These are phyloP conservation scores for Microsporum canis DNA, from an alignment of 2,329 filamentous ascomycete species.

Conservation along the genomic window DNA sequence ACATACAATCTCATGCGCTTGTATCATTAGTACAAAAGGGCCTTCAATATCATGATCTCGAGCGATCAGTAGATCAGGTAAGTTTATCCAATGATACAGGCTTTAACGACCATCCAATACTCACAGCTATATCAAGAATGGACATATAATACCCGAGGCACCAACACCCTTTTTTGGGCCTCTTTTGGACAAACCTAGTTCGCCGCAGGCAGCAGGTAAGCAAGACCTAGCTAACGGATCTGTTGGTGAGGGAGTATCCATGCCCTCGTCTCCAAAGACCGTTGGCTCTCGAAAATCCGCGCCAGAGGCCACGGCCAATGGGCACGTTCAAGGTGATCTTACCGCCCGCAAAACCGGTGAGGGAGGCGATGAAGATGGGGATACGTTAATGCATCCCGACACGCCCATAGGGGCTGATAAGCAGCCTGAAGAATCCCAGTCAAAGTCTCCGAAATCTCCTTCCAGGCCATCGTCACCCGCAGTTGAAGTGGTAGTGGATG, in stretches of 20 bases:
- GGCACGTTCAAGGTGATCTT: conserved; percentile 24
- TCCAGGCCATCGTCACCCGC: conserved; percentile 10
- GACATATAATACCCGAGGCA: conserved; percentile 25
- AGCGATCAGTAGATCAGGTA: conserved; percentile 40
- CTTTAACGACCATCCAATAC: not conserved
- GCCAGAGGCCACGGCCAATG: conserved; percentile 29
- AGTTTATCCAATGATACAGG: conserved; percentile 13
- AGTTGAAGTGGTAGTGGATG: conserved; percentile 25
- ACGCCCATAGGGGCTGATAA: conserved; percentile 34
- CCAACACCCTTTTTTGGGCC: conserved; percentile 39
- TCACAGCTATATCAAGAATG: conserved; percentile 23
- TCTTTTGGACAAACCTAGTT: conserved; percentile 25
- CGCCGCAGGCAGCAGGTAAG: conserved; percentile 17
- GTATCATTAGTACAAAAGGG: conserved; percentile 54
- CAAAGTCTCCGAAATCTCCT: conserved; percentile 13
- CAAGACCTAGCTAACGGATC: not conserved
- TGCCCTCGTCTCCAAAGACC: conserved; percentile 21
- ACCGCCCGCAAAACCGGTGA: conserved; percentile 24
- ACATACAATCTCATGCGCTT: conserved; percentile 48
- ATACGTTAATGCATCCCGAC: conserved; percentile 15
- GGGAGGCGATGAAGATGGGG: conserved; percentile 23
- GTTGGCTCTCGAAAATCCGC: conserved; percentile 22
- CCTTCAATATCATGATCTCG: conserved; percentile 43
- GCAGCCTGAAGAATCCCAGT: conserved; percentile 22
- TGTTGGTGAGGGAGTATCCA: conserved; percentile 9